Conservation (phyloP, 2,329 filamentous ascomycete species). For the Myriosclerotinia scirpicola region DNA sequence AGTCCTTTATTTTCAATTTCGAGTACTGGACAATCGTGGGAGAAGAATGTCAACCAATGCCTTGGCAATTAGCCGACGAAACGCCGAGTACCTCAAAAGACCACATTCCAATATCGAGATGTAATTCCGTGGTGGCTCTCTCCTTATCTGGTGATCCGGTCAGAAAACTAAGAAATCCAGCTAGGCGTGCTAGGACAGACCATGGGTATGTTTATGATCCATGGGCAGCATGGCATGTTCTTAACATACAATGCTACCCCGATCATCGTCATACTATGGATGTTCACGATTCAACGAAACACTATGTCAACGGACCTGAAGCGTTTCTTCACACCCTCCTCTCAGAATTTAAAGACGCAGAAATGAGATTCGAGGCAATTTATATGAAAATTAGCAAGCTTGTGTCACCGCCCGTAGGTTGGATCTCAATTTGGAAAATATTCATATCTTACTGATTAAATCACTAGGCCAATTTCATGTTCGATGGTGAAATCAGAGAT, state of each 20-base stretch:
- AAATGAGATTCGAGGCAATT: conserved; percentile 57
- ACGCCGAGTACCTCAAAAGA: conserved; percentile 43
- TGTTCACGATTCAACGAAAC: conserved; percentile 53
- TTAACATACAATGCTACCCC: conserved; percentile 59
- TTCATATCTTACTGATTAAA: conserved; percentile 3
- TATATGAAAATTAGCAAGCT: conserved; percentile 58
- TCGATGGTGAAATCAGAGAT: conserved; percentile 55
- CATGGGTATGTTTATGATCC: conserved; percentile 57
- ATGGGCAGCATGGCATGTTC: conserved; percentile 60
- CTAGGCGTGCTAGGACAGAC: conserved; percentile 48
- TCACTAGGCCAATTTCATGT: conserved; percentile 54
- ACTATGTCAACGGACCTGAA: conserved; percentile 60
- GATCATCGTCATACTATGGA: conserved; percentile 59
- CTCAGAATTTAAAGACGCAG: conserved; percentile 60
- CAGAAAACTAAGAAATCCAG: conserved; percentile 50
- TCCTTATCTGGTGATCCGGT: conserved; percentile 54
- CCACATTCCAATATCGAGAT: conserved; percentile 60
- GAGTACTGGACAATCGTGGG: conserved; percentile 64
- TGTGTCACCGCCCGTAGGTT: conserved; percentile 54
- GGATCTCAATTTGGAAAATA: background rate
- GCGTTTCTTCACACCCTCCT: conserved; percentile 60
- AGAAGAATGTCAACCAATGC: conserved; percentile 54
- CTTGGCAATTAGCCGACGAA: conserved; percentile 58
- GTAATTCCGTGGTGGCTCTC: conserved; percentile 59
- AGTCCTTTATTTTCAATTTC: conserved; percentile 62